Base-by-base conservation (phyloP, 345 rosid species). In the Hypericum androsaemum region DNA sequence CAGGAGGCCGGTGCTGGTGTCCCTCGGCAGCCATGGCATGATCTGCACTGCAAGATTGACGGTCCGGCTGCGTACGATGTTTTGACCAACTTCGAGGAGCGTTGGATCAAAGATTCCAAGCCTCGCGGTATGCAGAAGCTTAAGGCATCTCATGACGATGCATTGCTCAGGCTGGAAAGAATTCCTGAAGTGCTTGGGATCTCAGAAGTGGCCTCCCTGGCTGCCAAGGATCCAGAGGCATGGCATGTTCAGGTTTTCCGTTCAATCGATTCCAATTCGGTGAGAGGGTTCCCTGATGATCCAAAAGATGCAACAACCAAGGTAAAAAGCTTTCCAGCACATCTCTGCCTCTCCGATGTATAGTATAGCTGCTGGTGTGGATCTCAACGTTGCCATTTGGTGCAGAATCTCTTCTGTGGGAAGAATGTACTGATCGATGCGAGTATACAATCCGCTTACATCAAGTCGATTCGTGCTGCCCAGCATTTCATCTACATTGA, bases 401-500 rank as follows among this genome's bases (percentile, higher is more conserved):
- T 6, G 9, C 50, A 46, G 50, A 46, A 46, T 46, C 50, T 46
- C 28, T 32, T 46, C 4, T 46, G 50, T 13, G 50, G 50, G 22
- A 46, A 46, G 50, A 46, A 46, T 32, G 22, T 46, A 8, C 28
- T 46, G 28, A 46, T 46, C 15, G 50, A 46, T 16, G 22, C 22
- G 28, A 51, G 54, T 17, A 51, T 51, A 10, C 54, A 51, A 4
- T 10, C 54, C 0, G 54, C 54, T 1, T 51, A 51, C 54, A 16
- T 51, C 8, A 35, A 51, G 41, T 40, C 54, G 38, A 51, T 51
- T 12, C 40, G 54, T 10, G 37, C 54, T 12, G 54, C 54, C 3
- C 54, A 51, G 16, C 12, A 51, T 37, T 51, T 51, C 41, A 51
- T 51, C 40, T 51, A 51, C 12, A 51, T 51, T 15, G 54, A 51